Evolutionary conservation across 23 red algal species (phyloP), one percentile per base, ranked within the genome.

Genomic region (Chondrus crispus): DNA sequence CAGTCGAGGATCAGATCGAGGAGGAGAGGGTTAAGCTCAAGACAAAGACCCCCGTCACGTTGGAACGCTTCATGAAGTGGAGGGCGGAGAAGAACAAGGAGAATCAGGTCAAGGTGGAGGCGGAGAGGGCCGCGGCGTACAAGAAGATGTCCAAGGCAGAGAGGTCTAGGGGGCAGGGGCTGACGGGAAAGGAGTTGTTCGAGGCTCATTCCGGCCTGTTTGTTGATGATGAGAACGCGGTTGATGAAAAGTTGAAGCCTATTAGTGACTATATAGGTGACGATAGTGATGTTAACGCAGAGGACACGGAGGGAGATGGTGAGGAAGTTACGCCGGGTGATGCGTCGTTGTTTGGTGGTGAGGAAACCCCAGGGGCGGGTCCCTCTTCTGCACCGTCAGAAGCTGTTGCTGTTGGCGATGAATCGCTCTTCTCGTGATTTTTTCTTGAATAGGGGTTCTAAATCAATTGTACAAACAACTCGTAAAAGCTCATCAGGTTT

Each of bases 1-100:
- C 97, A 3, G 79, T 99, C 13, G 97, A 99, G 60, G 97, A 99
- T 40, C 93, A 99, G 62, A 99, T 99, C 82, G 97, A 99, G 68
- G 85, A 88, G 37, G 94, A 96, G 76, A 73, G 97, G 39, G 93
- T 62, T 18, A 96, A 92, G 87, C 71, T 99, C 16, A 95, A 74
- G 37, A 93, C 89, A 18, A 68, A 53, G 13, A 99, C 93, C 19
- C 94, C 94, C 14, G 97, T 99, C 9, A 99, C 97, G 19, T 33
- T 92, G 48, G 97, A 99, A 68, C 68, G 39, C 24, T 99, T 99
- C 49, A 68, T 92, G 2, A 57, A 57, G 37, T 99, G 97, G 97
- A 91, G 88, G 32, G 81, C 96, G 26, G 58, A 85, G 16, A 99
- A 96, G 50, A 42, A 33, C 12, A 82, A 74, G 22, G 94, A 80